These are phyloP conservation scores for Krasilnikovozyma curviuscula DNA, from an alignment of 768 basidiomycete genomes.

Conservation along the genomic window DNA sequence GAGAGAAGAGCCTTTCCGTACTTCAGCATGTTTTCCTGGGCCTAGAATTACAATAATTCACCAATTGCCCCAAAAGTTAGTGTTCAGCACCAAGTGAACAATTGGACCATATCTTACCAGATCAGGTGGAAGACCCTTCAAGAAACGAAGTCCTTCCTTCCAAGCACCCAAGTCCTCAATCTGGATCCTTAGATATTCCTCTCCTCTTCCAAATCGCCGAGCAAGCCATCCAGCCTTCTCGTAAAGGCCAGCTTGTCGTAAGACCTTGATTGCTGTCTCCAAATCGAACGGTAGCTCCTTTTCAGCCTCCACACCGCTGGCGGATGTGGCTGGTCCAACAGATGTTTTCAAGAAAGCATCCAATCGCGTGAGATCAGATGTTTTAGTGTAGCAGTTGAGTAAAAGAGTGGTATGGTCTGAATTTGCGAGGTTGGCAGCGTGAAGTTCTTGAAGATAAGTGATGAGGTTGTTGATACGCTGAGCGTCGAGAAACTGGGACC, in stretches of 20 bases:
- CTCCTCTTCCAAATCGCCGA: slow-evolving; percentile 71
- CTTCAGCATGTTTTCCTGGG: slow-evolving; percentile 63
- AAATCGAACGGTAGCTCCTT: slow-evolving; percentile 81
- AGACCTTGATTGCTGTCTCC: slow-evolving; percentile 90
- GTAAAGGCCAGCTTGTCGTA: slow-evolving; percentile 88
- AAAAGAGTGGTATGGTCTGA: slow-evolving; percentile 91
- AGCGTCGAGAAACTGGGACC: slow-evolving; percentile 69
- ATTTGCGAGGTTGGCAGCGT: slow-evolving; percentile 72
- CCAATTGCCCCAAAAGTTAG: no score
- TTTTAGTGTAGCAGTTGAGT: slow-evolving; percentile 91
- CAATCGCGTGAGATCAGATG: slow-evolving; percentile 70
- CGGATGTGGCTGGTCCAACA: slow-evolving; percentile 34
- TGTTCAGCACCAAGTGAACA: no score
- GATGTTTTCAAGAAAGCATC: slow-evolving; percentile 74
- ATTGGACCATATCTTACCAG: slow-evolving; percentile 37
- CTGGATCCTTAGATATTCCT: slow-evolving; percentile 81
- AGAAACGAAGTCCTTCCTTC: slow-evolving; percentile 57
- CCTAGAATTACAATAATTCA: slow-evolving; percentile 31
- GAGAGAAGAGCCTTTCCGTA: slow-evolving; percentile 76
- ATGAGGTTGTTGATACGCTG: slow-evolving; percentile 90
- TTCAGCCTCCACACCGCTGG: not conserved
- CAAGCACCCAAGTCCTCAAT: slow-evolving; percentile 79
- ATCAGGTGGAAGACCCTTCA: slow-evolving; percentile 56
- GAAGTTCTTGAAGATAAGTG: slow-evolving; percentile 87
- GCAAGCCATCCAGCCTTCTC: slow-evolving; percentile 88